Evolutionary conservation across 225 moss, liverwort and hornwort species (phyloP).

Genomic region (Marchantia polymorpha): DNA sequence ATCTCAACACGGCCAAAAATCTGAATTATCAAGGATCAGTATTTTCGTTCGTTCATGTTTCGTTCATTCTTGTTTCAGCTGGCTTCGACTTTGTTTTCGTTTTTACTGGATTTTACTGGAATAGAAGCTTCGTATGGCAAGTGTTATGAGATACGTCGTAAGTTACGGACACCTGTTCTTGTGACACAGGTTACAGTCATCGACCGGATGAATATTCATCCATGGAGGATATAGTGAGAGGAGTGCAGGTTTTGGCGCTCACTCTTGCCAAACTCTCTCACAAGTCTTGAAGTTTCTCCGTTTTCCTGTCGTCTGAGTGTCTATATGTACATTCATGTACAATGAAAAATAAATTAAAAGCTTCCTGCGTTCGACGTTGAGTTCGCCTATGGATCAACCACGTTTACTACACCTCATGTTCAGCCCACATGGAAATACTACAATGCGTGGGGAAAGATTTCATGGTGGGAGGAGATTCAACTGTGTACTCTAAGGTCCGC

Average conservation of each 20-base stretch:
- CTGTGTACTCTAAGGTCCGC: no score
- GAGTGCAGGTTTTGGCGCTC: constrained; percentile 89
- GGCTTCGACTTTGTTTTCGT: no score
- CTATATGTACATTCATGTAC: not conserved
- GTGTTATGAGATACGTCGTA: not conserved
- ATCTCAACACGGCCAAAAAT: not conserved
- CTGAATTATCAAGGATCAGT: not conserved
- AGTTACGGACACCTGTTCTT: not conserved
- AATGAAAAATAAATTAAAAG: not conserved
- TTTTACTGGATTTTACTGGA: not conserved
- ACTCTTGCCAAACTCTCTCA: constrained; percentile 64
- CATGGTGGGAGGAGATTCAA: no score
- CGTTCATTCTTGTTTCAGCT: no score
- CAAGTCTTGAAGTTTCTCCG: not conserved
- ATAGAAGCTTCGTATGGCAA: not conserved
- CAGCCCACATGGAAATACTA: no score
- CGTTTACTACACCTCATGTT: no score
- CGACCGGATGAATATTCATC: constrained; percentile 87
- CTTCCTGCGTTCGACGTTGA: no score
- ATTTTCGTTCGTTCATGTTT: no score
- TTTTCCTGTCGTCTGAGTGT: not conserved
- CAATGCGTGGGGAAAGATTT: no score
- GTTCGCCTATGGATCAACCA: no score
- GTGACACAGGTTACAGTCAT: constrained; percentile 64
- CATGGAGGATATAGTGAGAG: constrained; percentile 67